These are phyloP conservation scores for Neurospora crassa DNA, from an alignment of 2,329 filamentous ascomycete genomes.

Conservation along the genomic window DNA sequence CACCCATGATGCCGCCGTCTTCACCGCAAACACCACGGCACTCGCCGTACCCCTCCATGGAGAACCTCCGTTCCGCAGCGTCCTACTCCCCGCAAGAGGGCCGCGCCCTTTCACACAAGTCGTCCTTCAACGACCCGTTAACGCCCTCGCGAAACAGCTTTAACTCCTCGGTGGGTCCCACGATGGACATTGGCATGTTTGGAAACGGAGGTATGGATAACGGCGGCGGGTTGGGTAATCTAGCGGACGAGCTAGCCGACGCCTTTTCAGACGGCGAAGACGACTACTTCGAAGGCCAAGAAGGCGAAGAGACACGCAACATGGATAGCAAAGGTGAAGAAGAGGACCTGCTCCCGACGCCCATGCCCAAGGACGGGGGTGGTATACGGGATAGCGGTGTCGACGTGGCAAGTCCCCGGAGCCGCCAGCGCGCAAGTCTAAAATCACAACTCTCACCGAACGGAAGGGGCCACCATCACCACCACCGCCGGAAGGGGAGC, in stretches of 20 bases:
- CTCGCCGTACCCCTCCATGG: constrained; percentile 49
- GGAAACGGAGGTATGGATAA: constrained; percentile 29
- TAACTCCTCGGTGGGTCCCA: constrained; percentile 33
- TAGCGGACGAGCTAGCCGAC: constrained; percentile 74
- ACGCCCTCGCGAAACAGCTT: constrained; percentile 40
- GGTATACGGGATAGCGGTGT: constrained; percentile 32
- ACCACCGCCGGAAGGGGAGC: constrained; percentile 43
- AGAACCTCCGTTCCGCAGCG: constrained; percentile 31
- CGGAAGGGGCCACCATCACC: constrained; percentile 26
- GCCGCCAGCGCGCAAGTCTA: constrained; percentile 26
- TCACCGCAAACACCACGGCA: constrained; percentile 49
- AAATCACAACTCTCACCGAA: constrained; percentile 32
- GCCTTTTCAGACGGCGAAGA: constrained; percentile 56
- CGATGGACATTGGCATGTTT: constrained; percentile 36
- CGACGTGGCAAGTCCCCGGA: constrained; percentile 27
- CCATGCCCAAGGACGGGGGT: constrained; percentile 7
- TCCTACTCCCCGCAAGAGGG: constrained; percentile 33
- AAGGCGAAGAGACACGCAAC: constrained; percentile 26
- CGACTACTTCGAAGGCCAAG: constrained; percentile 38
- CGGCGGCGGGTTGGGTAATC: constrained; percentile 54
- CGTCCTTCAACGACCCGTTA: constrained; percentile 39
- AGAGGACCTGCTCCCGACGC: constrained; percentile 3
- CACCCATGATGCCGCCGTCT: constrained; percentile 26
- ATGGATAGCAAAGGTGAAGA: background rate
- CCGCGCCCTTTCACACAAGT: constrained; percentile 38